Percentiles rank a stretch among this genome's conserved stretches.
These are phyloP conservation scores for Botrytis fabae DNA, from an alignment of 2,329 filamentous ascomycete species.

Conservation along the genomic window DNA sequence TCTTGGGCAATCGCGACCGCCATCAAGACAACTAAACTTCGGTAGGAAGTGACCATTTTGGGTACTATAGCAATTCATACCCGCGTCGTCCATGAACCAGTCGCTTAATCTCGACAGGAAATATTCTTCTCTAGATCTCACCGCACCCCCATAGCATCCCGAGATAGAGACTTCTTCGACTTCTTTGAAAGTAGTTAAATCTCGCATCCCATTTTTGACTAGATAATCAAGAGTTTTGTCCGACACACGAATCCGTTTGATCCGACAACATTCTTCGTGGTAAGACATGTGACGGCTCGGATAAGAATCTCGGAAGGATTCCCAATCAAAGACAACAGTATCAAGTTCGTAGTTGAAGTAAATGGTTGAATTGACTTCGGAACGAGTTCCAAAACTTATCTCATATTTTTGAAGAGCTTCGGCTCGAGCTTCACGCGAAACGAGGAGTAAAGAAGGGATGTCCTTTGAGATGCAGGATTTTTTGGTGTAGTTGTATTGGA, in stretches of 20 bases:
- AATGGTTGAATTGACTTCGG: neutral
- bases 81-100: neutral
- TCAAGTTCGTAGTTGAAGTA: slow-evolving; percentile 7
- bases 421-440: neutral
- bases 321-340: neutral
- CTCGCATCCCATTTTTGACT: neutral
- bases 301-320: neutral
- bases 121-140: neutral
- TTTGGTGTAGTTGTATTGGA: neutral
- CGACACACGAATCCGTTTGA: neutral
- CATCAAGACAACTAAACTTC: neutral
- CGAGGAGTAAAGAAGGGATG: neutral
- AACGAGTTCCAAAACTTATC: neutral
- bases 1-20: neutral
- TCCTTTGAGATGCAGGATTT: neutral
- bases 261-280: neutral
- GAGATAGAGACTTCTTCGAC: neutral
- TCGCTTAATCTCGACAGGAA: neutral
- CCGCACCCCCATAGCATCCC: neutral
- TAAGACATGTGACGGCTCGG: neutral
- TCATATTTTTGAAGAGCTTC: slow-evolving; percentile 7
- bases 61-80: neutral
- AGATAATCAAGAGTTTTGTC: neutral
- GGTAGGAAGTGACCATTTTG: neutral
- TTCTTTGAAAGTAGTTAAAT: neutral